phyloP scores from a whole-genome alignment of 768 basidiomycete species.

The Cytidiella melzeri region DNA sequence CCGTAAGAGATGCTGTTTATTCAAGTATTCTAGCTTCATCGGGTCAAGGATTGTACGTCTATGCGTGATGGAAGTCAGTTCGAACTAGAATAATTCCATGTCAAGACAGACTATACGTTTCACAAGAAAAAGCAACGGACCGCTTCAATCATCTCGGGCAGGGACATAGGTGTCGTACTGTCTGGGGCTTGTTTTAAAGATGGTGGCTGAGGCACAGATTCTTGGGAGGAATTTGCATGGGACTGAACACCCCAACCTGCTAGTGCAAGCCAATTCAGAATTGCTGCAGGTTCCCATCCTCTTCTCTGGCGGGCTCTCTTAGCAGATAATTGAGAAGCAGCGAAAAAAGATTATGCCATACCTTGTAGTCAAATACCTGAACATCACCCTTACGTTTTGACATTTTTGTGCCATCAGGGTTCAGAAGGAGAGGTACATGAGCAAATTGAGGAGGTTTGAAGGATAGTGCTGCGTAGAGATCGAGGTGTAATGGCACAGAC shows the following conservation, averaged over 20 bases:
- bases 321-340: not conserved
- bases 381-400: constrained; percentile 92
- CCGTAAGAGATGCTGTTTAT: constrained; percentile 76
- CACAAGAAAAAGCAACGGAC: constrained; percentile 28
- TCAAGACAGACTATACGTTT: not conserved
- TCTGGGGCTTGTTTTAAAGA: constrained; percentile 54
- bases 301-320: constrained; percentile 41
- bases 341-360: constrained; percentile 26
- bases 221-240: constrained; percentile 16
- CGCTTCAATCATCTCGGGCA: constrained; percentile 59
- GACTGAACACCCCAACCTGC: constrained; percentile 84
- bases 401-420: constrained; percentile 89
- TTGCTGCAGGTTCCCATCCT: constrained; percentile 86
- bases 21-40: constrained; percentile 77
- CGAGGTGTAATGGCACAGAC: constrained; percentile 86
- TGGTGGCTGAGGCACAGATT: too few species aligned
- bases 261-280: constrained; percentile 90
- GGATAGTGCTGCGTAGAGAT: constrained; percentile 76
- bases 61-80: constrained; percentile 70
- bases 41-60: constrained; percentile 79
- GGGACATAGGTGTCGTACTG: constrained; percentile 55
- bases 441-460: constrained; percentile 76
- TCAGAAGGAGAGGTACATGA: constrained; percentile 86
- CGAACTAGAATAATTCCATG: constrained; percentile 46
- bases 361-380: constrained; percentile 80